Evolutionary conservation across 2,329 filamentous ascomycete genomes (phyloP).

Genomic region (Clonostachys sp.): DNA sequence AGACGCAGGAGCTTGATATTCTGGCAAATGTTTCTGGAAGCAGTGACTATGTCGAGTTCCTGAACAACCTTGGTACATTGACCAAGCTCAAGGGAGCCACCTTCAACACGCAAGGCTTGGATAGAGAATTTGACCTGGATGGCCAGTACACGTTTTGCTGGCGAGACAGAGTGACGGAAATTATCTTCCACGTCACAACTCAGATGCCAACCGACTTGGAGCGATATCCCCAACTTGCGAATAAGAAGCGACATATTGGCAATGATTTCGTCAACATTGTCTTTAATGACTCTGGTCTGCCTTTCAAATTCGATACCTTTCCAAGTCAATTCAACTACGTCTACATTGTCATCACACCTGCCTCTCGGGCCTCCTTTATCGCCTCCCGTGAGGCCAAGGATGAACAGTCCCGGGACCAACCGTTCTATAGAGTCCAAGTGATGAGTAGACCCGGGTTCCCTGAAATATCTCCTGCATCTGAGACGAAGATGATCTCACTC

Average conservation of each 20-base stretch:
- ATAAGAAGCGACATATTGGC: slow-evolving; percentile 92
- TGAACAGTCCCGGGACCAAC: slow-evolving; percentile 20
- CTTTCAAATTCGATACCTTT: slow-evolving; percentile 87
- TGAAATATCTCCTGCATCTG: slow-evolving; percentile 82
- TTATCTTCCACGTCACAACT: slow-evolving; percentile 92
- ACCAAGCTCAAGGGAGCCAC: slow-evolving; percentile 76
- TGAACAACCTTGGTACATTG: slow-evolving; percentile 76
- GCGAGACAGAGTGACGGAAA: slow-evolving; percentile 91
- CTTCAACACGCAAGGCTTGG: slow-evolving; percentile 91
- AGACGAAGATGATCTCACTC: slow-evolving; percentile 83
- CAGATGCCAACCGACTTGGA: slow-evolving; percentile 92
- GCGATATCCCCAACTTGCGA: slow-evolving; percentile 68
- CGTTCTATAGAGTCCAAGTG: slow-evolving; percentile 85
- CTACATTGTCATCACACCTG: slow-evolving; percentile 91
- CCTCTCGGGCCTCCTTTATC: slow-evolving; percentile 72
- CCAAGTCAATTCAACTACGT: slow-evolving; percentile 95
- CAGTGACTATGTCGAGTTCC: slow-evolving; percentile 80
- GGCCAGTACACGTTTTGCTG: slow-evolving; percentile 89
- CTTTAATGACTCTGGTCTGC: slow-evolving; percentile 91
- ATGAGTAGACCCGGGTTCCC: slow-evolving; percentile 87
- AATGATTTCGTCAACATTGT: slow-evolving; percentile 98
- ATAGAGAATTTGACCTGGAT: slow-evolving; percentile 71
- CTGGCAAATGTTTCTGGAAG: slow-evolving; percentile 83
- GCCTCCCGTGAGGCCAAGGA: slow-evolving; percentile 47
- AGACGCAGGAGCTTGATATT: slow-evolving; percentile 78